Base-by-base conservation (phyloP, 495 filamentous ascomycete genomes). In the Lepidopterella palustris region DNA sequence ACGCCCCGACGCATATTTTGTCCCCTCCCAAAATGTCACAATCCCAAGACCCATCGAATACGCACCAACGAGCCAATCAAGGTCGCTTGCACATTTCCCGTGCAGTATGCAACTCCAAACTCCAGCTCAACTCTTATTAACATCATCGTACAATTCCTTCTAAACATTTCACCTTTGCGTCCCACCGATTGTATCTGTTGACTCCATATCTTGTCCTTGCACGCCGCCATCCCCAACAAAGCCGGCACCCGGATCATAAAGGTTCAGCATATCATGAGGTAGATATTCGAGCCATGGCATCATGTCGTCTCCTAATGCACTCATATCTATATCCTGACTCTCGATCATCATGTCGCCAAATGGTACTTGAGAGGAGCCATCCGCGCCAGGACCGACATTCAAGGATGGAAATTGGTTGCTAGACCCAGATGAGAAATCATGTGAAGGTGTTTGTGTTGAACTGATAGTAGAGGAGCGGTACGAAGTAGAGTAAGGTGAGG, bases 251-350 rank as follows among this genome's bases (percentile, higher is more conserved):
- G 42, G 39, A 29, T 61, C 81, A 61, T 81, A 82, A 57, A 79
- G 78, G 61, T 76, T 81, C 49, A 84, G 71, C 56, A 85, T 78
- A 65, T 86, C 83, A 35, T 80, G 80, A 0, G 84, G 83, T n/a
- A 85, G 73, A 62, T 86, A 87, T 62, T 86, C 83, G 18, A 87
- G 75, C 83, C 84, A 88, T 5, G 84, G 82, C 51, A 86, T 74
- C 71, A 86, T 84, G 23, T 84, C 79, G 4, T 76, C 76, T 13
- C 74, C 78, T 11, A 82, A 71, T 18, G 71, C 65, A 20, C 73
- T 75, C 79, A 87, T 83, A 65, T 87, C 83, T 49, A 88, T 78
- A 57, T 89, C 86, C 55, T 86, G 84, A 58, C 79, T 85, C 66
- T 88, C 83, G 59, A 89, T 88, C 59, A 85, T 81, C 61, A 88